Base-by-base conservation (phyloP, 176 grass and related monocot genomes). In the Musa troglodytarum region DNA sequence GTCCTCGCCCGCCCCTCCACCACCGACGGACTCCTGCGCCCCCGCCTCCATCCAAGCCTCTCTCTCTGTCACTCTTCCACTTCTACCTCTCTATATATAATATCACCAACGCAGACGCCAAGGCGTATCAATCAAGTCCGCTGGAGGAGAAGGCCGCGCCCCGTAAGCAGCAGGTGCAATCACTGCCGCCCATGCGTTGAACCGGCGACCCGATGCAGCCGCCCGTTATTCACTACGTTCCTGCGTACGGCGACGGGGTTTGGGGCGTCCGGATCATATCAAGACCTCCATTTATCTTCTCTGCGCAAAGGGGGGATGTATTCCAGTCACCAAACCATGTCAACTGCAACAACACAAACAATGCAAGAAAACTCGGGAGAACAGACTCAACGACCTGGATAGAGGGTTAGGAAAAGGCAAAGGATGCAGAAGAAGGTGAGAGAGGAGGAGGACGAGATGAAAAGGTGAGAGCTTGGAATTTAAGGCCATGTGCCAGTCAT, bases 401-500 rank as follows among this genome's bases (percentile, higher is more conserved):
- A 34, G 3, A 34, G 5, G 29, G 29, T 5, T 34, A 34, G 29
- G 29, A 34, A 5, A 34, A 14, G 65, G 25, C 12, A 1, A 13
- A 28, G 25, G 25, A 34, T 11, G 21, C 1, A 67, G 25, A 43
- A 28, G 65, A 3, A 67, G 67, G 49, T 50, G 13, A 26, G 3
- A 69, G 67, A 17, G 13, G 26, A 70, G 68, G 2, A 50, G 34
- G 11, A 50, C 28, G 19, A n/a, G 49, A 20, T 17, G 49, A 17
- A 71, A 50, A 50, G 68, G 68, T 14, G 43, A 52, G 68, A 34
- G 34, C 16, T 17, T 13, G 16, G 50, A 71, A 50, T 51, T 71
- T 71, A 71, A 71, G 68, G 8, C 13, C 68, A 71, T 71, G 68
- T 16, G 34, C 22, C 13, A 15, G 50, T 71, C 34, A 50, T 71